These are phyloP conservation scores for Teratosphaeria pseudoeucalypti DNA, from an alignment of 2,329 filamentous ascomycete species.

Conservation along the genomic window DNA sequence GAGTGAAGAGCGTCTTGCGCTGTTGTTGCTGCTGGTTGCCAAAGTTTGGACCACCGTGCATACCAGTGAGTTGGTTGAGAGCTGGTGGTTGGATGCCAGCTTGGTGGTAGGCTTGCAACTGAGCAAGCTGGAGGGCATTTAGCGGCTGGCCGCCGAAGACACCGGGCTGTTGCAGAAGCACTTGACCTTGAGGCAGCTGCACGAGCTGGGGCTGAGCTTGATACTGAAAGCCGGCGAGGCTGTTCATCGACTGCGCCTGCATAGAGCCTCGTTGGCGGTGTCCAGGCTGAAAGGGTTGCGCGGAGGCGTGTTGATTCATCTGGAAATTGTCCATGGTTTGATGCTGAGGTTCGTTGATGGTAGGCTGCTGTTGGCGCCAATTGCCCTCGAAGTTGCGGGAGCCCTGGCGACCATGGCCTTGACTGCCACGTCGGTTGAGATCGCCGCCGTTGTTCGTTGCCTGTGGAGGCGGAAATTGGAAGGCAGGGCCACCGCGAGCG, in stretches of 20 bases:
- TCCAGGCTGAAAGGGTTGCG: conserved; percentile 76
- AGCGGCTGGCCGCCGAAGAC: conserved; percentile 79
- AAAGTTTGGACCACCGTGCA: conserved; percentile 27
- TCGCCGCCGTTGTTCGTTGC: conserved; percentile 50
- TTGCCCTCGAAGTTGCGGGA: conserved; percentile 97
- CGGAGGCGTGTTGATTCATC: conserved; percentile 61
- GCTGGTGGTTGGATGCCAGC: conserved; percentile 56
- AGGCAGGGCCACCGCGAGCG: conserved; percentile 54
- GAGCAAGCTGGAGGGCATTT: conserved; percentile 77
- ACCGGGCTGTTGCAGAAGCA: conserved; percentile 66
- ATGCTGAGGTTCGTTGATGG: conserved; percentile 35
- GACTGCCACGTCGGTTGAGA: conserved; percentile 65
- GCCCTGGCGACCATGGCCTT: conserved; percentile 67
- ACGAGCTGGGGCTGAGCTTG: conserved; percentile 85
- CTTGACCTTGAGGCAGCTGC: conserved; percentile 72
- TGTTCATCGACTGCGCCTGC: conserved; percentile 68
- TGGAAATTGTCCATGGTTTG: conserved; percentile 51
- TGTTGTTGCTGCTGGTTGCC: conserved; percentile 79
- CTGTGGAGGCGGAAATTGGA: conserved; percentile 50
- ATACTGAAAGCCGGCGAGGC: conserved; percentile 61
- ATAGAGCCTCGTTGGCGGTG: conserved; percentile 80
- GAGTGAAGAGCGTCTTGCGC: conserved; percentile 96
- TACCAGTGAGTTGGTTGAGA: conserved; percentile 33
- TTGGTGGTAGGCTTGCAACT: conserved; percentile 85
- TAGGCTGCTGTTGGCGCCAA: conserved; percentile 70